phyloP scores from a whole-genome alignment of 371 early-diverging fungal genomes.

The Saksenaea vasiformis region DNA sequence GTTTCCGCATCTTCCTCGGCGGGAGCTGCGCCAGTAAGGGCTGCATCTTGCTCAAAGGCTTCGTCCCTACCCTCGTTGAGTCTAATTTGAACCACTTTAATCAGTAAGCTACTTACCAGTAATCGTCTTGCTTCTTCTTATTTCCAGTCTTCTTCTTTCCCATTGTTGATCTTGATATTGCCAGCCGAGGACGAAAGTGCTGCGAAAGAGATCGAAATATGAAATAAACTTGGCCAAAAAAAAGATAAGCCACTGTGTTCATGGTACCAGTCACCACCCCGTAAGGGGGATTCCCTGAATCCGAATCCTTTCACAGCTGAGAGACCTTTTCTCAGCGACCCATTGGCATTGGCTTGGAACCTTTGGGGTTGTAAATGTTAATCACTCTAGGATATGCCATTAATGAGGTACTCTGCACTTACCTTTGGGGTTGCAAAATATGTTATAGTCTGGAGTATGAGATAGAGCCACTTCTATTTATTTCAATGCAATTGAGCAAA shows the following conservation, averaged over 20 bases:
- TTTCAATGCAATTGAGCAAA: too few species aligned
- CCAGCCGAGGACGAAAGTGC: neutral
- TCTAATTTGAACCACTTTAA: conserved; percentile 11
- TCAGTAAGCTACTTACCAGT: conserved; percentile 36
- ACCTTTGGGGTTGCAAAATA: too few species aligned
- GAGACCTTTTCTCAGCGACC: too few species aligned
- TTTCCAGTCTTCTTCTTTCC: conserved; percentile 55
- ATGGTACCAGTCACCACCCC: too few species aligned
- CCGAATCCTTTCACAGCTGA: too few species aligned
- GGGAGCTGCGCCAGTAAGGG: conserved; percentile 32
- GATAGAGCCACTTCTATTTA: too few species aligned
- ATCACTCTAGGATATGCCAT: too few species aligned
- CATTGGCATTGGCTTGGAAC: too few species aligned
- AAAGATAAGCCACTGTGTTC: neutral
- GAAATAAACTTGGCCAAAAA: neutral
- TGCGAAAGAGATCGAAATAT: neutral
- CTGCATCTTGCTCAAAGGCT: conserved; percentile 39
- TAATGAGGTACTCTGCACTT: too few species aligned
- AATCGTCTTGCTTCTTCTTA: conserved; percentile 50
- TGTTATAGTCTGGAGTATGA: too few species aligned
- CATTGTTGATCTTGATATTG: conserved; percentile 24
- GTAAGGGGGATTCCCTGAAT: too few species aligned
- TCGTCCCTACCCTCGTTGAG: conserved; percentile 15
- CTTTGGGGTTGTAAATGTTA: too few species aligned
- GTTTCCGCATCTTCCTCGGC: conserved; percentile 37